Percentiles rank a stretch among this genome's conserved stretches.
Evolutionary conservation across 345 rosid species (phyloP).

Genomic region (Hibiscus mutabilis): DNA sequence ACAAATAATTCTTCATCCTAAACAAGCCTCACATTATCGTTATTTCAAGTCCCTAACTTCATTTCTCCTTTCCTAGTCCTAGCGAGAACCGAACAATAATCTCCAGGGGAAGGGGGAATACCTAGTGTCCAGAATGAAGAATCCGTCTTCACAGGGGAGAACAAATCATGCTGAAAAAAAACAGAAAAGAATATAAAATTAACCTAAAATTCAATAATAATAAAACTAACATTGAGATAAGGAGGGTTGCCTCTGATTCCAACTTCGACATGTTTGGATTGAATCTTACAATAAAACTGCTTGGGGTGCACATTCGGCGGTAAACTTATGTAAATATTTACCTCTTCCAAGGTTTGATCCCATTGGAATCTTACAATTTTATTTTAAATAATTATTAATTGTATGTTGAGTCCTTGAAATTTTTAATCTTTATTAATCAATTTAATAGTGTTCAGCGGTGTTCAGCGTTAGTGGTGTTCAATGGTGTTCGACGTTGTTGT

Average conservation of each 20-base stretch:
- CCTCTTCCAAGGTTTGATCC: constrained; percentile 94
- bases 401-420: too few species aligned
- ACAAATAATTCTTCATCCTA: not conserved
- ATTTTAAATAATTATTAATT: too few species aligned
- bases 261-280: constrained; percentile 76
- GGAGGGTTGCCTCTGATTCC: constrained; percentile 98
- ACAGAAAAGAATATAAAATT: too few species aligned
- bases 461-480: too few species aligned
- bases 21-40: too few species aligned
- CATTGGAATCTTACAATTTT: constrained; percentile 82
- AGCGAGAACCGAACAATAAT: not conserved
- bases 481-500: too few species aligned
- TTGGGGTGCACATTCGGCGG: constrained; percentile 70
- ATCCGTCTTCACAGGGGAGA: constrained; percentile 76
- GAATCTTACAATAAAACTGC: constrained; percentile 73
- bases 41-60: too few species aligned
- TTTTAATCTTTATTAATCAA: too few species aligned
- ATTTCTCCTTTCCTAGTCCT: too few species aligned
- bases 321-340: constrained; percentile 60
- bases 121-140: constrained; percentile 93
- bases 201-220: not conserved
- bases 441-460: too few species aligned
- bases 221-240: constrained; percentile 62
- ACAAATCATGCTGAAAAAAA: constrained; percentile 59
- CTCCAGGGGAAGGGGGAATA: too few species aligned